phyloP scores from a whole-genome alignment of 129 eudicot genomes.

The Gnaphalium uliginosum region DNA sequence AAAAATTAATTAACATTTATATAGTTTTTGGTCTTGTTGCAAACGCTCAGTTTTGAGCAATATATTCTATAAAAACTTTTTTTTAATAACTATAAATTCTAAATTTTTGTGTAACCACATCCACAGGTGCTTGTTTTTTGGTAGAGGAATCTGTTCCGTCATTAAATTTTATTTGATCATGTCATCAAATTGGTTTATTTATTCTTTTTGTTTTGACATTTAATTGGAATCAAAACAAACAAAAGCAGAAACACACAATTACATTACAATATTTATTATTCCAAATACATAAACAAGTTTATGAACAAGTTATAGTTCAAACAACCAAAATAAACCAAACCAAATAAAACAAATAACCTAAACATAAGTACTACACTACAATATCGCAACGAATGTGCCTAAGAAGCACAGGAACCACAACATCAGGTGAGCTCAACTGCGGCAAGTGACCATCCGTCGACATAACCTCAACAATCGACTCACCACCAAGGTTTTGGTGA shows the following conservation, averaged over 20 bases:
- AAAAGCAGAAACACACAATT: not conserved
- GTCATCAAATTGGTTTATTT: not conserved
- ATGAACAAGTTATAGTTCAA: constrained; percentile 32
- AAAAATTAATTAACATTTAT: too few species aligned
- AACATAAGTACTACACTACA: constrained; percentile 34
- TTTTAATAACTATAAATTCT: too few species aligned
- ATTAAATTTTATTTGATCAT: not conserved
- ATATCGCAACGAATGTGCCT: constrained; percentile 81
- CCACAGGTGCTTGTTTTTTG: too few species aligned
- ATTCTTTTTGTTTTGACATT: not conserved
- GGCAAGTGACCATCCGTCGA: constrained; percentile 92
- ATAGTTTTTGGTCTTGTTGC: too few species aligned
- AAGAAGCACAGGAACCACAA: constrained; percentile 83
- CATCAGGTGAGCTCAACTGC: constrained; percentile 92
- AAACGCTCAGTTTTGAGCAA: too few species aligned
- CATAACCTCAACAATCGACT: constrained; percentile 96
- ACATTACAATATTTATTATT: constrained; percentile 23
- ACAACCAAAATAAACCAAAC: constrained; percentile 20
- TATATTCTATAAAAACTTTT: too few species aligned
- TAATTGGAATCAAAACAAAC: not conserved
- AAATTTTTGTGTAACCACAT: too few species aligned
- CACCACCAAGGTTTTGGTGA: constrained; percentile 78
- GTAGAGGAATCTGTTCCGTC: not conserved
- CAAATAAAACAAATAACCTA: constrained; percentile 17
- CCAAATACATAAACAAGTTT: not conserved